phyloP scores from a whole-genome alignment of 2,329 filamentous ascomycete genomes.

The Talaromyces sp. region DNA sequence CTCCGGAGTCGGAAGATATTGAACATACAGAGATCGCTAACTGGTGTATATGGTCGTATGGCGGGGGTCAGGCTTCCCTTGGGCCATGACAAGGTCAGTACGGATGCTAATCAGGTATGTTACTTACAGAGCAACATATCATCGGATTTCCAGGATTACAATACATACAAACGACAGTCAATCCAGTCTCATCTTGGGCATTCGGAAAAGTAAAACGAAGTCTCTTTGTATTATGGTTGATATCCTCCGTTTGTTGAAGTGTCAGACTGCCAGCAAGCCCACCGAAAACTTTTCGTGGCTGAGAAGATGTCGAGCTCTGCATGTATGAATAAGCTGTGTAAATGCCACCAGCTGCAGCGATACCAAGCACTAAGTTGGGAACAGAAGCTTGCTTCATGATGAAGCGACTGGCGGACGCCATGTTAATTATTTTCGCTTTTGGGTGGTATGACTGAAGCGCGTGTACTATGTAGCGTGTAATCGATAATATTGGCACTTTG shows the following conservation, averaged over 20 bases:
- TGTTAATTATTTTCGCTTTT: not conserved
- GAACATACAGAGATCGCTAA: conserved; percentile 52
- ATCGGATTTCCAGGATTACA: not conserved
- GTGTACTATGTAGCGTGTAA: not conserved
- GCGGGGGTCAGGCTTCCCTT: conserved; percentile 58
- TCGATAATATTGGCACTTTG: not conserved
- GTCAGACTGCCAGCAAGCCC: conserved; percentile 8
- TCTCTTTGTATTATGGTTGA: conserved; percentile 21
- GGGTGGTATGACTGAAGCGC: not conserved
- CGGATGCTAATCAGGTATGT: conserved; percentile 43
- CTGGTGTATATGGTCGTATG: conserved; percentile 65
- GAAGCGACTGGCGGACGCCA: conserved; percentile 6
- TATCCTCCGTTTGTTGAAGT: conserved; percentile 9
- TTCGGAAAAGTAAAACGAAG: conserved; percentile 17
- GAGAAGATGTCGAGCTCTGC: conserved; percentile 2
- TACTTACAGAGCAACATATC: not conserved
- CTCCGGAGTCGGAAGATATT: too few species aligned
- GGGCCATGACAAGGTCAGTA: conserved; percentile 62
- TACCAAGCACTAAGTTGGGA: conserved; percentile 6
- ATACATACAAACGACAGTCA: conserved; percentile 18
- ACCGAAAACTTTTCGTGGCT: conserved; percentile 3
- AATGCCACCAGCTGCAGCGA: conserved; percentile 10
- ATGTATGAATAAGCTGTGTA: conserved; percentile 17
- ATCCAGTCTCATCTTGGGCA: conserved; percentile 12
- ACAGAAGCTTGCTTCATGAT: conserved; percentile 5